These are phyloP conservation scores for Waltiozyma sp. DNA, from an alignment of 1,139 yeast species.

Conservation along the genomic window DNA sequence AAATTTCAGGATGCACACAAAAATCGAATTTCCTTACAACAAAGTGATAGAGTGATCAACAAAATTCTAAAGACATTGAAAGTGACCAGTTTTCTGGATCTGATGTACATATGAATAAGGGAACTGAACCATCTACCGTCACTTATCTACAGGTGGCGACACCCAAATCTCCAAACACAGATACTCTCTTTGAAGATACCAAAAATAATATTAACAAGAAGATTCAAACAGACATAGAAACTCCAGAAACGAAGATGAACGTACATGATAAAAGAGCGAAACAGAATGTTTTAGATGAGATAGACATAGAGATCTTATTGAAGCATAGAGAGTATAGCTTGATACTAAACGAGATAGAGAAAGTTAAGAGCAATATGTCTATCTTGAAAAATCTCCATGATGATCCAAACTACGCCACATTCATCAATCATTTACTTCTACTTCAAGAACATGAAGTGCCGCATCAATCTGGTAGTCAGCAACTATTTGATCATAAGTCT, in stretches of 20 bases:
- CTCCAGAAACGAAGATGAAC: too few relatives aligned
- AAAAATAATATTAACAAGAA: too few relatives aligned
- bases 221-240: too few relatives aligned
- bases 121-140: background rate
- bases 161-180: conserved; percentile 30
- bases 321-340: conserved; percentile 55
- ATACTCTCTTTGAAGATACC: conserved; percentile 4
- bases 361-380: conserved; percentile 51
- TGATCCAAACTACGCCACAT: conserved; percentile 22
- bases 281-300: conserved; percentile 26
- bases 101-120: background rate
- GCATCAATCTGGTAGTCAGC: conserved; percentile 16
- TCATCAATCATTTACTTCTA: conserved; percentile 7
- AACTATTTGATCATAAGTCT: background rate
- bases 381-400: conserved; percentile 44
- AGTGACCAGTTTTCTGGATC: background rate
- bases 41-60: background rate
- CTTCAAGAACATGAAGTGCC: conserved; percentile 22
- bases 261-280: conserved; percentile 15
- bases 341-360: conserved; percentile 52
- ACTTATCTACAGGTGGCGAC: conserved; percentile 26
- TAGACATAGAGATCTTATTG: conserved; percentile 59
- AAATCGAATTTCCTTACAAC: too few relatives aligned
- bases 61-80: background rate
- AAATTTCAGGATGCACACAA: background rate